Evolutionary conservation across 768 basidiomycete species (phyloP).

Genomic region (Hygrophoropsis aurantiaca): DNA sequence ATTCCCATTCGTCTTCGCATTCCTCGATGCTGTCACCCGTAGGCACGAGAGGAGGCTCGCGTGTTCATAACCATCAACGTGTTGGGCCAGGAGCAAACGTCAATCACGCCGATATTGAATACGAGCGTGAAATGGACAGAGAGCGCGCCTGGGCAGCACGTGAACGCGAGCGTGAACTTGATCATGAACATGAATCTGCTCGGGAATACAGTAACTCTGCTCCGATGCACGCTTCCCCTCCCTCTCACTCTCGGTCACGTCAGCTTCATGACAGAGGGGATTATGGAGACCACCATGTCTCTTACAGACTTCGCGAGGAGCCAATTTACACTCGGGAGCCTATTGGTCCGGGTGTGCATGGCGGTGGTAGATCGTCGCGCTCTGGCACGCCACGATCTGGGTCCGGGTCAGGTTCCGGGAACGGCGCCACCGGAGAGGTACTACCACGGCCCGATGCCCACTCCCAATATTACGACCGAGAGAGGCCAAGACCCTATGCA

Average conservation of each 20-base stretch:
- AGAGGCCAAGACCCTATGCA: slow-evolving; percentile 48
- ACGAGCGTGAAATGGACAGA: slow-evolving; percentile 48
- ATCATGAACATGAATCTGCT: slow-evolving; percentile 36
- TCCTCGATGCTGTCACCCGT: slow-evolving; percentile 34
- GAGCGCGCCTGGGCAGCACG: slow-evolving; percentile 32
- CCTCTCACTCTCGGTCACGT: slow-evolving; percentile 38
- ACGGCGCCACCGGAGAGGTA: slow-evolving; percentile 39
- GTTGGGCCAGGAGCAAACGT: slow-evolving; percentile 62
- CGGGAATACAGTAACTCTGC: slow-evolving; percentile 29
- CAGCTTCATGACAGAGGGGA: slow-evolving; percentile 27
- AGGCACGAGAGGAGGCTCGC: slow-evolving; percentile 34
- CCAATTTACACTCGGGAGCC: slow-evolving; percentile 30
- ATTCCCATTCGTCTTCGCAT: slow-evolving; percentile 30
- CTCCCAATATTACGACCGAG: slow-evolving; percentile 49
- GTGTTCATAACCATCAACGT: slow-evolving; percentile 66
- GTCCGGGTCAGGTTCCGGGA: slow-evolving; percentile 42
- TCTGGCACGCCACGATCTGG: slow-evolving; percentile 60
- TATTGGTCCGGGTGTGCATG: slow-evolving; percentile 26
- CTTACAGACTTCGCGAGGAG: slow-evolving; percentile 30
- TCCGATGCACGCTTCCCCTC: slow-evolving; percentile 41
- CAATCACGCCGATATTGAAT: slow-evolving; percentile 36
- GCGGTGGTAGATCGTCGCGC: slow-evolving; percentile 42
- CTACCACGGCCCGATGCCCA: slow-evolving; percentile 55
- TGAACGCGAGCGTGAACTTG: slow-evolving; percentile 44
- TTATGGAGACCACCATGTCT: slow-evolving; percentile 22